phyloP scores from a whole-genome alignment of 768 basidiomycete species.

The Cystobasidium tubakii region DNA sequence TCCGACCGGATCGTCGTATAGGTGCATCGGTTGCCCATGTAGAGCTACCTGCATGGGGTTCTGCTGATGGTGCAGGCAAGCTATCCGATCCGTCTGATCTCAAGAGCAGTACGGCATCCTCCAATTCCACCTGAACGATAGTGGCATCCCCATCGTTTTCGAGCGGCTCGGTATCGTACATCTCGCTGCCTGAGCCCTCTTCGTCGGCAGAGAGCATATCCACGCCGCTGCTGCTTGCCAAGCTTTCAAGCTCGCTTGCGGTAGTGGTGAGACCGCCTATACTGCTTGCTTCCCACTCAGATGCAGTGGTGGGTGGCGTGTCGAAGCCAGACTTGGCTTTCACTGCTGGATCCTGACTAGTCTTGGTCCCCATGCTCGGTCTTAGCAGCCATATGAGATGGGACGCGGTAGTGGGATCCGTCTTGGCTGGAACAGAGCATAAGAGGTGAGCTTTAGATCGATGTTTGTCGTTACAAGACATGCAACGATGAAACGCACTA shows the following conservation, averaged over 20 bases:
- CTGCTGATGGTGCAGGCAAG: too few species aligned
- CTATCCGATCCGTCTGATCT: too few species aligned
- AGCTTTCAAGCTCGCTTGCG: conserved; percentile 7
- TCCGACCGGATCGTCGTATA: background rate
- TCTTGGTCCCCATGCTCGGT: background rate
- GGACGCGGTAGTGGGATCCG: background rate
- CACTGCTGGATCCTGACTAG: background rate
- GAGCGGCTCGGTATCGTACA: background rate
- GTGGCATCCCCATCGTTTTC: conserved; percentile 1
- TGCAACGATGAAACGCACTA: background rate
- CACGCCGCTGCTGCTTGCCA: background rate
- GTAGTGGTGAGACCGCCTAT: background rate
- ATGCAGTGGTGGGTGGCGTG: conserved; percentile 29
- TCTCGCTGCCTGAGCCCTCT: background rate
- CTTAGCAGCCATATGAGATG: conserved; percentile 27
- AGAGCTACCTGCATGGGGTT: too few species aligned
- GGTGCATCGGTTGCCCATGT: too few species aligned
- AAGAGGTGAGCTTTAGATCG: too few species aligned
- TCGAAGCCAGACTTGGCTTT: conserved; percentile 10
- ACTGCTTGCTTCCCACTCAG: conserved; percentile 35
- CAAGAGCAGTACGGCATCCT: background rate
- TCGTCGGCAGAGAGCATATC: background rate
- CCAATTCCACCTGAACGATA: background rate
- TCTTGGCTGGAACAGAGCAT: background rate
- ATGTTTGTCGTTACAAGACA: too few species aligned